These are phyloP conservation scores for Fistulinella cinereoalba DNA, from an alignment of 1,284 basidiomycete species.

Conservation along the genomic window DNA sequence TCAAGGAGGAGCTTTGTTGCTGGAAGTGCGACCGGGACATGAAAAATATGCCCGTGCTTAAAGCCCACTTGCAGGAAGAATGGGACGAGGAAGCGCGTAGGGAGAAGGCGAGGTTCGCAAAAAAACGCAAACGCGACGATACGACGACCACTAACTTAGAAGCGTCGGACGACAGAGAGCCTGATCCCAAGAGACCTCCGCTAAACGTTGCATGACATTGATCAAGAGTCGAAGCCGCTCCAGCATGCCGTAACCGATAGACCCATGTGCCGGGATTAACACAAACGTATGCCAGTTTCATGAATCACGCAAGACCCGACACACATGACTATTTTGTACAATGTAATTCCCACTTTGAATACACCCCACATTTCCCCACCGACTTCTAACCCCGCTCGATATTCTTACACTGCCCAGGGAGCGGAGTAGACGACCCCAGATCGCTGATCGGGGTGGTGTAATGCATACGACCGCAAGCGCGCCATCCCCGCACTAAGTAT, in stretches of 20 bases:
- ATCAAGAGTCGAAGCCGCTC: neutral
- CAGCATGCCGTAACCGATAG: neutral
- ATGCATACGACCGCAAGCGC: too few relatives aligned
- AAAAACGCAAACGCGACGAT: constrained; percentile 36
- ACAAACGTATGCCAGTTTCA: neutral
- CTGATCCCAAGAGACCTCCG: constrained; percentile 15
- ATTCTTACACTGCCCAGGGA: too few relatives aligned
- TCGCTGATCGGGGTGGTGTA: too few relatives aligned
- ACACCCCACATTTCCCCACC: neutral
- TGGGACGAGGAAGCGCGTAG: constrained; percentile 47
- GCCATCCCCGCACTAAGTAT: too few relatives aligned
- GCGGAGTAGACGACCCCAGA: too few relatives aligned
- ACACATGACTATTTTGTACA: neutral
- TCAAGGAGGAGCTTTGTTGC: constrained; percentile 69
- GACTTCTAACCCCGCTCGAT: neutral
- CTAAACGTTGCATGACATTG: constrained; percentile 7
- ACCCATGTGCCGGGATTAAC: too few relatives aligned
- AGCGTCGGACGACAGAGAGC: constrained; percentile 5
- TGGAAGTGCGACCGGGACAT: constrained; percentile 61
- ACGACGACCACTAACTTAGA: neutral
- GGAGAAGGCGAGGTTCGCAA: constrained; percentile 37
- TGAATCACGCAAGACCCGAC: neutral
- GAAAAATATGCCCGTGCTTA: constrained; percentile 77
- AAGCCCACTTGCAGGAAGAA: constrained; percentile 66
- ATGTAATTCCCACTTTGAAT: constrained; percentile 8